Conservation (phyloP, 805 yeast genomes). For the Ogataea haglerorum region DNA sequence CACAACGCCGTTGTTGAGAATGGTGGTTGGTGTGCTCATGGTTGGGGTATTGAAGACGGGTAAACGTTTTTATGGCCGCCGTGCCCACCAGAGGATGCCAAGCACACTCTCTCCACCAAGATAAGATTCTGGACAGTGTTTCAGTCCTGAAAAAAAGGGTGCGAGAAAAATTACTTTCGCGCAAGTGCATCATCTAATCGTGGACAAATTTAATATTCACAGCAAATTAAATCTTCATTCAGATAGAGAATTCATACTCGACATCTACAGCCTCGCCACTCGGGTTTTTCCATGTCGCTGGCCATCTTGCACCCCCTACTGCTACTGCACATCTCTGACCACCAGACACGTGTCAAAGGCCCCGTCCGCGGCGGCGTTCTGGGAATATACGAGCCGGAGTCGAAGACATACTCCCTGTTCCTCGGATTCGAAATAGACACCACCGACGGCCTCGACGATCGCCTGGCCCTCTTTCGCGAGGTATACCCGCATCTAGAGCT, state of each 20-base stretch:
- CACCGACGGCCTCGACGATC: conserved; percentile 4
- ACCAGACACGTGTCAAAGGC: conserved; percentile 3
- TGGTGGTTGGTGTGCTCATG: conserved; percentile 8
- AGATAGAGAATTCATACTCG: too few relatives aligned
- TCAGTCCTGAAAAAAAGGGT: neutral
- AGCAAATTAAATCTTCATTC: neutral
- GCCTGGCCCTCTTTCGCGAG: conserved; percentile 20
- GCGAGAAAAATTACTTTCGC: too few relatives aligned
- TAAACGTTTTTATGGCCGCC: neutral
- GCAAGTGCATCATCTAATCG: too few relatives aligned
- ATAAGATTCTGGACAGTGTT: neutral
- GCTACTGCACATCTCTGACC: conserved; percentile 16
- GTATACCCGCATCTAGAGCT: conserved; percentile 24
- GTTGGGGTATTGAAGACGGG: neutral
- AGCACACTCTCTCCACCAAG: conserved; percentile 7
- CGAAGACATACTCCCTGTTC: conserved; percentile 8
- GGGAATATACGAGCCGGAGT: conserved; percentile 11
- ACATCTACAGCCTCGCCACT: too few relatives aligned
- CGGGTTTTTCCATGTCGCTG: neutral
- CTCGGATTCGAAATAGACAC: conserved; percentile 14
- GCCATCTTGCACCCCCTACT: conserved; percentile 17
- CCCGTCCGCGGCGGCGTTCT: conserved; percentile 15
- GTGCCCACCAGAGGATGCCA: neutral
- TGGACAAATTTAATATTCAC: neutral
- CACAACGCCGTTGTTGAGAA: conserved; percentile 11